A percentile compares a stretch with the other conserved stretches of the same genome.
These are phyloP conservation scores for Fusarium secorum DNA, from an alignment of 2,329 filamentous ascomycete genomes.

Conservation along the genomic window DNA sequence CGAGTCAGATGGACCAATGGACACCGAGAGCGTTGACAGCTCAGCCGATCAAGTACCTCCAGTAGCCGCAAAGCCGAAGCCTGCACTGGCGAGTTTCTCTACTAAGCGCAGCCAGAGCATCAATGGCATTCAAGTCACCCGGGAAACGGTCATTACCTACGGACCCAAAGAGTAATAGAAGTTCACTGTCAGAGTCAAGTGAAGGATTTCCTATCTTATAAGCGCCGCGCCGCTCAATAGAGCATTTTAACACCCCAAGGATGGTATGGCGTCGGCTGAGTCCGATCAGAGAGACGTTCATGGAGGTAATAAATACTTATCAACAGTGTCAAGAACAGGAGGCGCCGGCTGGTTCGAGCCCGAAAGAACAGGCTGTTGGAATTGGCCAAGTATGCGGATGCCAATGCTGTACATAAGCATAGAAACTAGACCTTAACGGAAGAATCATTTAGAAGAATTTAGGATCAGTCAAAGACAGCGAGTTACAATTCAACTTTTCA, in stretches of 20 bases:
- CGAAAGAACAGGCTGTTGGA: not conserved
- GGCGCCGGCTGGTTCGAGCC: not conserved
- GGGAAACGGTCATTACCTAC: slow-evolving; percentile 38
- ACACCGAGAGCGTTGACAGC: slow-evolving; percentile 38
- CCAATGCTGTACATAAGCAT: not conserved
- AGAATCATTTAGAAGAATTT: not conserved
- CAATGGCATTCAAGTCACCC: slow-evolving; percentile 37
- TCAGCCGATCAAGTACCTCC: slow-evolving; percentile 19
- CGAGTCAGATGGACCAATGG: slow-evolving; percentile 23
- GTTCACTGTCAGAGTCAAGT: not conserved
- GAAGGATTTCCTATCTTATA: not conserved
- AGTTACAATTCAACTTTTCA: not conserved
- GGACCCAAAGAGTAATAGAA: slow-evolving; percentile 16
- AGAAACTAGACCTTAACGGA: not conserved
- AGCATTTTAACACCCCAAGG: slow-evolving; percentile 1
- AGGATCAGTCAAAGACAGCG: not conserved
- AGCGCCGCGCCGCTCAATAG: slow-evolving; percentile 19
- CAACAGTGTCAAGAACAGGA: not conserved
- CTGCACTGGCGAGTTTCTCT: slow-evolving; percentile 33
- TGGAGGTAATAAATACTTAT: not conserved
- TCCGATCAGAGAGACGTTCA: slow-evolving; percentile 1
- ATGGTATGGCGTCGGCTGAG: not conserved
- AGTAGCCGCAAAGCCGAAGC: slow-evolving; percentile 16
- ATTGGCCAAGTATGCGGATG: not conserved
- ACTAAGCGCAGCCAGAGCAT: slow-evolving; percentile 24